phyloP scores from a whole-genome alignment of 345 rosid genomes.

The Lumnitzera racemosa region DNA sequence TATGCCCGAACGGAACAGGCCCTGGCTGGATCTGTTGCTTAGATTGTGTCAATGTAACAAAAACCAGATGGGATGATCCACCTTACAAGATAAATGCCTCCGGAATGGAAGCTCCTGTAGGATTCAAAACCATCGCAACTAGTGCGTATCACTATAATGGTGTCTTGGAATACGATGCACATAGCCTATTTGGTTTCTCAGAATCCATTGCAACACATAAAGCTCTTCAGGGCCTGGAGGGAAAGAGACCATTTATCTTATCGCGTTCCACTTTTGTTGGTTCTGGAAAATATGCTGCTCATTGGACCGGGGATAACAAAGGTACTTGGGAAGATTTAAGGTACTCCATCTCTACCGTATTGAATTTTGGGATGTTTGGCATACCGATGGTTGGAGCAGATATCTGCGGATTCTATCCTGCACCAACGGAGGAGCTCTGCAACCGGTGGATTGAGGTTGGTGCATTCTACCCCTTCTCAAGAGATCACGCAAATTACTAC shows the following conservation, averaged over 20 bases:
- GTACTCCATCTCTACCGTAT: conserved; percentile 80
- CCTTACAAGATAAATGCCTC: conserved; percentile 97
- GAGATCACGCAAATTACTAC: conserved; percentile 88
- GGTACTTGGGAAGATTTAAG: conserved; percentile 90
- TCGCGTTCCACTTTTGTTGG: conserved; percentile 88
- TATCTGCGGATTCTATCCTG: conserved; percentile 92
- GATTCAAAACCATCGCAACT: conserved; percentile 91
- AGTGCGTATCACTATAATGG: conserved; percentile 93
- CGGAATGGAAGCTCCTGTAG: conserved; percentile 58
- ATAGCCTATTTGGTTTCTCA: conserved; percentile 86
- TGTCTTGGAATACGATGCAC: conserved; percentile 86
- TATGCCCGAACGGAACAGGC: conserved; percentile 72
- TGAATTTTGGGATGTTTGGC: conserved; percentile 89
- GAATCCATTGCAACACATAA: conserved; percentile 84
- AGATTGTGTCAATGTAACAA: conserved; percentile 92
- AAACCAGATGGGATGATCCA: conserved; percentile 86
- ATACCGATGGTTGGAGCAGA: conserved; percentile 98
- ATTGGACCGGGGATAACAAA: conserved; percentile 94
- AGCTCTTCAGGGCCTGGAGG: conserved; percentile 62
- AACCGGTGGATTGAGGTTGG: conserved; percentile 98
- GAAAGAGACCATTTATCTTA: conserved; percentile 85
- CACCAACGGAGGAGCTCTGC: conserved; percentile 89
- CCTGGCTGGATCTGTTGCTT: conserved; percentile 97
- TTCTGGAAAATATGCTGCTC: conserved; percentile 86
- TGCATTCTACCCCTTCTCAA: conserved; percentile 89